Evolutionary conservation across 306 rosid genomes (phyloP).

Genomic region (Malus orientalis): DNA sequence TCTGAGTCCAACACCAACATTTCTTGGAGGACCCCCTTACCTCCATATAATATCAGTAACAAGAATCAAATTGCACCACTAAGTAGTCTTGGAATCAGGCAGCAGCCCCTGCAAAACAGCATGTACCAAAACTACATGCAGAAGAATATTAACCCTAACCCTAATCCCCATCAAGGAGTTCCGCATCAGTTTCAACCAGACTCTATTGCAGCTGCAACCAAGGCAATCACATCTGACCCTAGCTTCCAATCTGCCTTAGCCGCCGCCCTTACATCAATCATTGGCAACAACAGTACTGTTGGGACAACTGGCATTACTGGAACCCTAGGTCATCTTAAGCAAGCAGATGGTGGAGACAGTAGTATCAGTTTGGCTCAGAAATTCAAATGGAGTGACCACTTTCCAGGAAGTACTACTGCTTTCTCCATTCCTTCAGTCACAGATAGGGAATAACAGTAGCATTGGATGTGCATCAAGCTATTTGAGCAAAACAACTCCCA

Average conservation of each 20-base stretch:
- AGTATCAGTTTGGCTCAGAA: conserved; percentile 19
- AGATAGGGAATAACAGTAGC: background rate
- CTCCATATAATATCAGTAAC: conserved; percentile 16
- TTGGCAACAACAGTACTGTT: conserved; percentile 26
- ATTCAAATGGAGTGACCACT: conserved; percentile 36
- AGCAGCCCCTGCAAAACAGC: conserved; percentile 22
- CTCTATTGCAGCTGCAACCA: conserved; percentile 80
- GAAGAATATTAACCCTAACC: conserved; percentile 12
- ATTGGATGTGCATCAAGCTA: conserved; percentile 36
- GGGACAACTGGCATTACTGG: conserved; percentile 2
- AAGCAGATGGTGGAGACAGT: conserved; percentile 16
- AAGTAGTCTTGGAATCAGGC: conserved; percentile 36
- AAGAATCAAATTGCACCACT: conserved; percentile 28
- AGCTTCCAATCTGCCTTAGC: conserved; percentile 80
- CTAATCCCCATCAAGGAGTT: background rate
- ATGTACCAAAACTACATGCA: conserved; percentile 40
- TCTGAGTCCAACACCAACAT: conserved; percentile 30
- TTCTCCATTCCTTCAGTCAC: conserved; percentile 16
- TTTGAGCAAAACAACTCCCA: conserved; percentile 29
- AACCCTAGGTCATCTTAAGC: conserved; percentile 7
- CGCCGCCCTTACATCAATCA: conserved; percentile 62
- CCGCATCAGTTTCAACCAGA: conserved; percentile 21
- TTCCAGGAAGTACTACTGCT: conserved; percentile 15
- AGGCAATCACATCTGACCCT: conserved; percentile 78
- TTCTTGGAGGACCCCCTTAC: conserved; percentile 36